Evolutionary conservation across 805 yeast species (phyloP).

Genomic region (Komagataella mondaviorum): DNA sequence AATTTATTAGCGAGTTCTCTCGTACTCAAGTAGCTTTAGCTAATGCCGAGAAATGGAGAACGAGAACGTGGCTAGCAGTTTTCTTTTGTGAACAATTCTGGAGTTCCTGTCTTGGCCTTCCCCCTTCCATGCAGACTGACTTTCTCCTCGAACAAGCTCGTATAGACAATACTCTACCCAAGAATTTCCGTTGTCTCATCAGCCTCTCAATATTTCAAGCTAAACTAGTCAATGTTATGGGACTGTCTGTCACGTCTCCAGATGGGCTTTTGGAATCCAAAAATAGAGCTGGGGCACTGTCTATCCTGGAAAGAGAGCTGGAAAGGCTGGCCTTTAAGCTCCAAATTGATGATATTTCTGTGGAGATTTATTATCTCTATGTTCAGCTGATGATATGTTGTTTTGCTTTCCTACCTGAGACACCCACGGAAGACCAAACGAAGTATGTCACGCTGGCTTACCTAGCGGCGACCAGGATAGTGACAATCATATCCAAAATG

Average conservation of each 20-base stretch:
- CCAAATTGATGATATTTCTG: constrained; percentile 50
- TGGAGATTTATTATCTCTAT: constrained; percentile 70
- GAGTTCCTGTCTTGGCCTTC: constrained; percentile 79
- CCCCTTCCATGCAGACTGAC: constrained; percentile 78
- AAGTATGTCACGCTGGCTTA: constrained; percentile 75
- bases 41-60: constrained; percentile 89
- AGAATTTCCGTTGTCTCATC: constrained; percentile 56
- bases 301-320: constrained; percentile 68
- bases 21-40: constrained; percentile 81
- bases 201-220: constrained; percentile 73
- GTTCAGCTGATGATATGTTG: constrained; percentile 73
- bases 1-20: constrained; percentile 80
- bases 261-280: constrained; percentile 83
- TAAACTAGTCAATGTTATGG: constrained; percentile 75
- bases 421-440: constrained; percentile 78
- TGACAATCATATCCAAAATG: constrained; percentile 64
- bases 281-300: constrained; percentile 67
- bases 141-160: constrained; percentile 70
- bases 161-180: constrained; percentile 50
- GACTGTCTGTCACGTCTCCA: constrained; percentile 69
- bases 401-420: constrained; percentile 83
- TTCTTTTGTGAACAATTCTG: constrained; percentile 84
- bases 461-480: constrained; percentile 64
- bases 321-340: constrained; percentile 57
- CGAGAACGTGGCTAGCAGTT: constrained; percentile 83